A percentile compares a stretch with the other conserved stretches of the same genome.
Evolutionary conservation across 208 protist genomes (phyloP).

Genomic region (Crithidia thermophila): DNA sequence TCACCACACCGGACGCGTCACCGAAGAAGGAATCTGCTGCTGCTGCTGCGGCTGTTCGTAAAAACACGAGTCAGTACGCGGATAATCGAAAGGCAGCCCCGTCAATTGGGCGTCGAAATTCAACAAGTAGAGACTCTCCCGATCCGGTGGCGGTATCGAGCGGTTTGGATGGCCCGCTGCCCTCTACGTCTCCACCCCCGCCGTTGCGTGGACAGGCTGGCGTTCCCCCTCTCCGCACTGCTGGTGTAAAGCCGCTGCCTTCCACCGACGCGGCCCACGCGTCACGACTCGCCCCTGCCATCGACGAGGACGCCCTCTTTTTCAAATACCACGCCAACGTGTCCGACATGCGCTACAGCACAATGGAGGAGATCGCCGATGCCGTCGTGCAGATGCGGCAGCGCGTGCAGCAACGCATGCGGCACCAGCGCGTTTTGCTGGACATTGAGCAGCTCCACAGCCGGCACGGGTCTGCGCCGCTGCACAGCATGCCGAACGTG

Average conservation of each 20-base stretch:
- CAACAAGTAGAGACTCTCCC: too few relatives aligned
- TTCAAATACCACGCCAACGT: slow-evolving; percentile 55
- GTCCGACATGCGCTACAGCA: slow-evolving; percentile 62
- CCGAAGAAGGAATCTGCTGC: background rate
- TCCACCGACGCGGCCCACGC: too few relatives aligned
- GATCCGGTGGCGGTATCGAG: background rate
- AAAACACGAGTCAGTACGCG: too few relatives aligned
- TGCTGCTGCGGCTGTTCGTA: too few relatives aligned
- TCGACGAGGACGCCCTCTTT: slow-evolving; percentile 35
- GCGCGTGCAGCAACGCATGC: slow-evolving; percentile 39
- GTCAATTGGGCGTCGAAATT: too few relatives aligned
- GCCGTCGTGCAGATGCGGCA: slow-evolving; percentile 58
- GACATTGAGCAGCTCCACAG: slow-evolving; percentile 25
- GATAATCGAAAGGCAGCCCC: too few relatives aligned
- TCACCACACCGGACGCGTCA: background rate
- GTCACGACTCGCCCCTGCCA: background rate
- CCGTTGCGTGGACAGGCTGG: background rate
- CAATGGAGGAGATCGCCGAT: slow-evolving; percentile 45
- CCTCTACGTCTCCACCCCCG: slow-evolving; percentile 2
- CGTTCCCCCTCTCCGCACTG: background rate
- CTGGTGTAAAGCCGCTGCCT: background rate
- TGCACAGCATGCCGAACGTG: slow-evolving; percentile 33
- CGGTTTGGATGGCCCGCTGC: background rate
- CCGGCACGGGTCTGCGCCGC: slow-evolving; percentile 22
- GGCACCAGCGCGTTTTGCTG: slow-evolving; percentile 27